A percentile compares a stretch with the other conserved stretches of the same genome.
phyloP scores from a whole-genome alignment of 768 basidiomycete genomes.

The Terana coerulea region DNA sequence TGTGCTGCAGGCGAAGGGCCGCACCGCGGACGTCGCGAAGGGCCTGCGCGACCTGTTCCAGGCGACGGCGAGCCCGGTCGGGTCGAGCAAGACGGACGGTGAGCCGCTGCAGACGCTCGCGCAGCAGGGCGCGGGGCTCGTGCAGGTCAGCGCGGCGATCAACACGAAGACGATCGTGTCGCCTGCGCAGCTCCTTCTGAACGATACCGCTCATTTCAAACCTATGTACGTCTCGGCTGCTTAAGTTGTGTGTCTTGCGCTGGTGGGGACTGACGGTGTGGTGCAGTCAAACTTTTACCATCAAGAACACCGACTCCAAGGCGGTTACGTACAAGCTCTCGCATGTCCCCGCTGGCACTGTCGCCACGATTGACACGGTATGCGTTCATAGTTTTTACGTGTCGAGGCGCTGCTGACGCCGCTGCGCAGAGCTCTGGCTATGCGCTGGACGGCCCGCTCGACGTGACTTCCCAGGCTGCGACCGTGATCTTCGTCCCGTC shows the following conservation, averaged over 20 bases:
- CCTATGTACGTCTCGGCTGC: conserved; percentile 30
- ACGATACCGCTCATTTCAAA: conserved; percentile 54
- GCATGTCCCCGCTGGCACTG: conserved; percentile 55
- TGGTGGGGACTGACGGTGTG: not conserved
- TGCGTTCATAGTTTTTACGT: conserved; percentile 8
- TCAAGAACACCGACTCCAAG: conserved; percentile 44
- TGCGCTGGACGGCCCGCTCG: conserved; percentile 44
- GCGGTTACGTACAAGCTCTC: conserved; percentile 41
- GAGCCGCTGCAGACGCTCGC: conserved; percentile 44
- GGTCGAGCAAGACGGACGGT: conserved; percentile 38
- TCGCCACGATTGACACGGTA: conserved; percentile 40
- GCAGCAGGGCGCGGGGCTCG: conserved; percentile 48
- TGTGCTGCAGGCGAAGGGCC: conserved; percentile 39
- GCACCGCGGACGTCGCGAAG: conserved; percentile 8
- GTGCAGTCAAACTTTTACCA: conserved; percentile 43
- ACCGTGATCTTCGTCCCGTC: conserved; percentile 41
- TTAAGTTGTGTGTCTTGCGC: conserved; percentile 6
- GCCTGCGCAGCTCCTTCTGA: conserved; percentile 50
- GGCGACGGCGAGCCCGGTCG: conserved; percentile 38
- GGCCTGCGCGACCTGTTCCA: conserved; percentile 30
- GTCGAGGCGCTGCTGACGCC: not conserved
- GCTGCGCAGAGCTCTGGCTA: conserved; percentile 34
- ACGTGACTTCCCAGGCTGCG: conserved; percentile 41
- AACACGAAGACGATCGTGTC: conserved; percentile 44
- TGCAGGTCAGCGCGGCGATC: conserved; percentile 52